A percentile compares a stretch with the other conserved stretches of the same genome.
phyloP scores from a whole-genome alignment of 257 asterid species.

The Solanum appendiculatum region DNA sequence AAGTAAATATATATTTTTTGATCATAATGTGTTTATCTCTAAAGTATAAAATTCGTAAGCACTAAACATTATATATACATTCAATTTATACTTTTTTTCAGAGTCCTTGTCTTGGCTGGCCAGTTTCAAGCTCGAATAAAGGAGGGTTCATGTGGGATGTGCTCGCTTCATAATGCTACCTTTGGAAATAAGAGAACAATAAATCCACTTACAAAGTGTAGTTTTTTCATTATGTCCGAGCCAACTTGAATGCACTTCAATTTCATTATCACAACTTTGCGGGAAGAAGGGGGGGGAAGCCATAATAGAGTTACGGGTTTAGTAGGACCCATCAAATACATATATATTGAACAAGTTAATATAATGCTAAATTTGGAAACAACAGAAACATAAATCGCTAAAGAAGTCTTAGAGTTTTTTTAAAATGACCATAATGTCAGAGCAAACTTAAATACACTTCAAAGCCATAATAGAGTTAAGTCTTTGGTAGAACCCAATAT shows the following conservation, averaged over 20 bases:
- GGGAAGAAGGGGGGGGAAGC: neutral
- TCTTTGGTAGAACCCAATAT: neutral
- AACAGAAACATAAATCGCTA: neutral
- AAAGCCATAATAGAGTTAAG: neutral
- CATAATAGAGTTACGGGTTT: neutral
- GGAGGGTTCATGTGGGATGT: neutral
- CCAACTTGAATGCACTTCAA: slow-evolving; percentile 13
- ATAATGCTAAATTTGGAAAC: neutral
- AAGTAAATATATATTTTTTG: neutral
- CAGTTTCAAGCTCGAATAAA: neutral
- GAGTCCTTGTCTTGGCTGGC: neutral
- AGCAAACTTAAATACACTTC: slow-evolving; percentile 12
- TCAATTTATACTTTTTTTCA: neutral
- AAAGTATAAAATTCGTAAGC: neutral
- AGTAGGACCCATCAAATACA: neutral
- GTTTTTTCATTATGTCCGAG: neutral
- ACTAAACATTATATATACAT: neutral
- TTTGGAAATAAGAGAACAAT: neutral
- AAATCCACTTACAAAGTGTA: neutral
- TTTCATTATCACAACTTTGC: neutral
- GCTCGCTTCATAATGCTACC: neutral
- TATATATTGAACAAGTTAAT: neutral
- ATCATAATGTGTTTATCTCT: neutral
- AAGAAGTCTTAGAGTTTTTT: neutral
- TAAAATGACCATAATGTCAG: neutral